phyloP scores from a whole-genome alignment of 768 basidiomycete species.

The Inosperma sp. region DNA sequence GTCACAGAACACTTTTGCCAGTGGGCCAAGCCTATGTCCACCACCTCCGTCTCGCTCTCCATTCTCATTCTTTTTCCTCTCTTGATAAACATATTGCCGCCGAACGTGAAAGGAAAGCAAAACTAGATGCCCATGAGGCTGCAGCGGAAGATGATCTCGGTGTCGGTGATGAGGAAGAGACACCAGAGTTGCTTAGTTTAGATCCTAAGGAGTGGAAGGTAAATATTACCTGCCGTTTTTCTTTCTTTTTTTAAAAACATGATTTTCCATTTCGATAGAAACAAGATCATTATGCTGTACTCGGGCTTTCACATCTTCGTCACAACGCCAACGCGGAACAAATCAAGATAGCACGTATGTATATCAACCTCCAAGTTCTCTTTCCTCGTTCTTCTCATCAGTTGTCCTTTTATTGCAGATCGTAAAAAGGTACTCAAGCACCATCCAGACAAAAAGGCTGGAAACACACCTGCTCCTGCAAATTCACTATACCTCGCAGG shows the following conservation, averaged over 20 bases:
- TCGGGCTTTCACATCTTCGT: conserved; percentile 88
- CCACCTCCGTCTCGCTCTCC: conserved; percentile 69
- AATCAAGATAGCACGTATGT: conserved; percentile 94
- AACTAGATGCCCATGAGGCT: conserved; percentile 40
- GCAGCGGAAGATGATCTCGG: conserved; percentile 81
- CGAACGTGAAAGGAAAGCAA: conserved; percentile 42
- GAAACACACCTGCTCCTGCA: conserved; percentile 26
- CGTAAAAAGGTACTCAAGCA: conserved; percentile 99
- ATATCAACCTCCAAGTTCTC: conserved; percentile 25
- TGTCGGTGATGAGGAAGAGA: conserved; percentile 87
- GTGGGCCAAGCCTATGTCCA: conserved; percentile 86
- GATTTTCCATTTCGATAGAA: conserved; percentile 47
- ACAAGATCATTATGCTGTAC: conserved; percentile 97
- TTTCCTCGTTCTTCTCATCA: not conserved
- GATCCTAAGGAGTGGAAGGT: conserved; percentile 99
- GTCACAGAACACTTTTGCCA: conserved; percentile 58
- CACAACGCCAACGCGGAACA: conserved; percentile 85
- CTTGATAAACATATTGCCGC: conserved; percentile 62
- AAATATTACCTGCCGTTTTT: not conserved
- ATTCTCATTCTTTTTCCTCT: conserved; percentile 77
- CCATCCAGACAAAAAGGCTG: conserved; percentile 93
- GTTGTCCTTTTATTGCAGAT: conserved; percentile 59
- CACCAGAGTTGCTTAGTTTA: conserved; percentile 57
- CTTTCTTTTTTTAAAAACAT: not conserved
- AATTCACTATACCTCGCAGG: conserved; percentile 43